phyloP scores from a whole-genome alignment of 1,139 yeast genomes.

The Candida gigantensis region DNA sequence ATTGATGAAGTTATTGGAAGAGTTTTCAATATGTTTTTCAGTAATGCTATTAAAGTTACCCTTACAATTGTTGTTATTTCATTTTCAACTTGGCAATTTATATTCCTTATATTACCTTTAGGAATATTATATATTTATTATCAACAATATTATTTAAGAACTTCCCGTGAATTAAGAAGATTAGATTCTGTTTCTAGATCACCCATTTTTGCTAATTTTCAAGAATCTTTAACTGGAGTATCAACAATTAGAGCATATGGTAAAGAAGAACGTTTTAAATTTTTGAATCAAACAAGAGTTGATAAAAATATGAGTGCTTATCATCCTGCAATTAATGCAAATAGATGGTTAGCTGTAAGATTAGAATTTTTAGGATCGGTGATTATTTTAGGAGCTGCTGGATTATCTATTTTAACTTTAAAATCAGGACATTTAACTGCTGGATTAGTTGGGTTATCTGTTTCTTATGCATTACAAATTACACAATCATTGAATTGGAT shows the following conservation, averaged over 20 bases:
- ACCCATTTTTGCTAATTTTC: slow-evolving; percentile 96
- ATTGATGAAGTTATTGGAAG: slow-evolving; percentile 87
- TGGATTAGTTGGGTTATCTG: slow-evolving; percentile 90
- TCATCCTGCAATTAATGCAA: slow-evolving; percentile 91
- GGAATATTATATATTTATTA: slow-evolving; percentile 73
- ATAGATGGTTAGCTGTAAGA: slow-evolving; percentile 96
- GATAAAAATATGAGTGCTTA: slow-evolving; percentile 89
- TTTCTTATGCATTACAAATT: slow-evolving; percentile 87
- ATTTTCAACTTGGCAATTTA: slow-evolving; percentile 85
- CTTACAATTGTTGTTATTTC: slow-evolving; percentile 83
- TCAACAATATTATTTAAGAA: slow-evolving; percentile 84
- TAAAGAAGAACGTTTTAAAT: slow-evolving; percentile 72
- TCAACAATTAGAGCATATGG: slow-evolving; percentile 86
- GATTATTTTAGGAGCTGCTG: slow-evolving; percentile 83
- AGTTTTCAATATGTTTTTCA: slow-evolving; percentile 80
- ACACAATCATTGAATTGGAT: slow-evolving; percentile 96
- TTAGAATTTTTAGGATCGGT: slow-evolving; percentile 87
- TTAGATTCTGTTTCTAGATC: slow-evolving; percentile 91
- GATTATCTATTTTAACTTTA: slow-evolving; percentile 71
- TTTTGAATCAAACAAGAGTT: slow-evolving; percentile 72
- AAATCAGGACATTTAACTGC: slow-evolving; percentile 72
- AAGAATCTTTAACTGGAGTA: slow-evolving; percentile 89
- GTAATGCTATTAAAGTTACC: slow-evolving; percentile 69
- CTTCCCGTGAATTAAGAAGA: slow-evolving; percentile 94
- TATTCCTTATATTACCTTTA: slow-evolving; percentile 71